Percentiles rank a stretch among this genome's conserved stretches.
phyloP scores from a whole-genome alignment of 495 filamentous ascomycete species.

The Penicillium herquei region DNA sequence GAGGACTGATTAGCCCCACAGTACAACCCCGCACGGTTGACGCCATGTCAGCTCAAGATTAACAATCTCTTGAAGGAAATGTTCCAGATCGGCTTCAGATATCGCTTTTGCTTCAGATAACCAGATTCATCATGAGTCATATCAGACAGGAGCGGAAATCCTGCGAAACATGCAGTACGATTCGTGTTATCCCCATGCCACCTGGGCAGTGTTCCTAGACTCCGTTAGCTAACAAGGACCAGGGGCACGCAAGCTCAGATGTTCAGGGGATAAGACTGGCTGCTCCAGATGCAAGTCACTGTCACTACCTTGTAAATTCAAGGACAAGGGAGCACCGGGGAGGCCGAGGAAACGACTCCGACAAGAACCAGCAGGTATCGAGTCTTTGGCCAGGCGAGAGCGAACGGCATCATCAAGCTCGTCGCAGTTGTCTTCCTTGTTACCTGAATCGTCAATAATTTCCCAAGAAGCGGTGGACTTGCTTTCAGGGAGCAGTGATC shows the following conservation, averaged over 20 bases:
- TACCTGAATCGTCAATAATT: background rate
- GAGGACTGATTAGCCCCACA: background rate
- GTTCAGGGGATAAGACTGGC: constrained; percentile 27
- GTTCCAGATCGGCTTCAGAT: background rate
- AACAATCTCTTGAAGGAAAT: constrained; percentile 7
- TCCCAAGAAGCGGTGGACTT: background rate
- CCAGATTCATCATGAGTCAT: constrained; percentile 10
- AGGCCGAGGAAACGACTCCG: constrained; percentile 22
- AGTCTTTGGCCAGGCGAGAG: background rate
- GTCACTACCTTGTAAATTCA: constrained; percentile 22
- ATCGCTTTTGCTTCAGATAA: background rate
- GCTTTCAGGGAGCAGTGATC: constrained; percentile 4
- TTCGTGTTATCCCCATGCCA: background rate
- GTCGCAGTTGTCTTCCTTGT: constrained; percentile 6
- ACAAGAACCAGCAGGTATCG: constrained; percentile 6
- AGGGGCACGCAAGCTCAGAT: constrained; percentile 28
- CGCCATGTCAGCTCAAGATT: constrained; percentile 21
- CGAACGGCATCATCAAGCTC: constrained; percentile 8
- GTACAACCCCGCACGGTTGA: constrained; percentile 22
- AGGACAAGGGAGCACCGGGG: constrained; percentile 27
- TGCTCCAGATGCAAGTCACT: constrained; percentile 22
- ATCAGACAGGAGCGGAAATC: constrained; percentile 23
- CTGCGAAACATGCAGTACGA: constrained; percentile 22
- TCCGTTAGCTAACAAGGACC: background rate
- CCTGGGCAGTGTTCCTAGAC: no score